These are phyloP conservation scores for Pyrus pyrifolia DNA, from an alignment of 306 rosid species.

Conservation along the genomic window DNA sequence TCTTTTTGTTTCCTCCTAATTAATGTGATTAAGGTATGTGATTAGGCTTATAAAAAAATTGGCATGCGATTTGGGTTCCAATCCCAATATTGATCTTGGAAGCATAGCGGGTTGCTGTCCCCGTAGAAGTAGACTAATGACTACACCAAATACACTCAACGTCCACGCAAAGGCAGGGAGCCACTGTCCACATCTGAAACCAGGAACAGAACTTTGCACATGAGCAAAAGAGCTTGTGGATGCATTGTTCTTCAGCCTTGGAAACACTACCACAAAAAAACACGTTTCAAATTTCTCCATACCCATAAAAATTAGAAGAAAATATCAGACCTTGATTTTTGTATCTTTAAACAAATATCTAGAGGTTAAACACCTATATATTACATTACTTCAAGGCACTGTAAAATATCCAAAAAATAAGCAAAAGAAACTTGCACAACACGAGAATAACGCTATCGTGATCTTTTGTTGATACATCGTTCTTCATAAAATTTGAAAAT, in stretches of 20 bases:
- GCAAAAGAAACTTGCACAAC: too few relatives aligned
- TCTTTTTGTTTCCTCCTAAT: not conserved
- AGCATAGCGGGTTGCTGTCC: not conserved
- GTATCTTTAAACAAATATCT: too few relatives aligned
- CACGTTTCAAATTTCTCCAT: not conserved
- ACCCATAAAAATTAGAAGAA: not conserved
- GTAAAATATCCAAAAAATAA: too few relatives aligned
- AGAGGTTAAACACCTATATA: too few relatives aligned
- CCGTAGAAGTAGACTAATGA: not conserved
- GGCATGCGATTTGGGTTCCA: not conserved
- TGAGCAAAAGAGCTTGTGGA: not conserved
- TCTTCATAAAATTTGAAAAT: not conserved
- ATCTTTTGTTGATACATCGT: too few relatives aligned
- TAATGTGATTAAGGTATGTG: not conserved
- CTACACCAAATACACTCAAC: not conserved
- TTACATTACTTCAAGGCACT: too few relatives aligned
- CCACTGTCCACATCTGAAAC: not conserved
- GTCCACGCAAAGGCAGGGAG: not conserved
- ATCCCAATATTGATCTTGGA: not conserved
- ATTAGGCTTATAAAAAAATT: too few relatives aligned
- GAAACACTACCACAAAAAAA: not conserved
- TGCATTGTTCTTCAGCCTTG: not conserved
- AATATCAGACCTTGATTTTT: too few relatives aligned
- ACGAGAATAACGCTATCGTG: too few relatives aligned
- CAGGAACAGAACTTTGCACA: not conserved